Conservation (phyloP, 192 early-diverging fungal species). For the Coemansia sp. region DNA sequence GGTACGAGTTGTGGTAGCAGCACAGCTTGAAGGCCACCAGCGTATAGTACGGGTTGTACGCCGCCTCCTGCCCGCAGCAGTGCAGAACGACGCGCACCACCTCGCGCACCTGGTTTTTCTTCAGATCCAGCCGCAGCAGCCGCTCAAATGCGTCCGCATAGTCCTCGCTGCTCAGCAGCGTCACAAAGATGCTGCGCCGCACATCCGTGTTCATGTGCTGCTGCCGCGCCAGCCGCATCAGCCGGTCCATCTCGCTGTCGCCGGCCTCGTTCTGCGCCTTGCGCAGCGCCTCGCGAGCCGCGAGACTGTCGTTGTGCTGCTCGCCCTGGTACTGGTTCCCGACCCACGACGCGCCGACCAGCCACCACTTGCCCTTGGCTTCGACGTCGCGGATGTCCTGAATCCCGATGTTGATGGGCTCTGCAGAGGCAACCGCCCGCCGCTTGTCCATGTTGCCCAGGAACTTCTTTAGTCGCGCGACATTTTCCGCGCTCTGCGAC, state of each 20-base stretch:
- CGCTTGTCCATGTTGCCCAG: constrained; percentile 62
- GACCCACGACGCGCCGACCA: constrained; percentile 92
- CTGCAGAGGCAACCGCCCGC: constrained; percentile 48
- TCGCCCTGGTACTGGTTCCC: constrained; percentile 51
- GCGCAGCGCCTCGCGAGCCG: constrained; percentile 13
- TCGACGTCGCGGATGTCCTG: constrained; percentile 78
- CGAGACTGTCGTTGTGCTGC: constrained; percentile 3
- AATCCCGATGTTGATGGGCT: constrained; percentile 80
- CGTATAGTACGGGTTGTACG: constrained; percentile 93
- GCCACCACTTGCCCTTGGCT: constrained; percentile 97
- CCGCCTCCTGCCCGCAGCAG: constrained; percentile 82
- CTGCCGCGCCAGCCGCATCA: constrained; percentile 74
- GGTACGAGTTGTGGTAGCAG: constrained; percentile 69
- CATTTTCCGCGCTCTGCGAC: constrained; percentile 61
- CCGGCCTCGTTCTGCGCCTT: constrained; percentile 3
- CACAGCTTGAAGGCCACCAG: constrained; percentile 82
- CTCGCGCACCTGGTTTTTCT: constrained; percentile 92
- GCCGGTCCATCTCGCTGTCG: constrained; percentile 53
- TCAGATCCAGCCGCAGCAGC: constrained; percentile 77
- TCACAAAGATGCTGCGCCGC: constrained; percentile 86
- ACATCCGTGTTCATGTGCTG: constrained; percentile 98
- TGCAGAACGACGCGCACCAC: constrained; percentile 89
- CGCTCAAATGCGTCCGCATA: constrained; percentile 91
- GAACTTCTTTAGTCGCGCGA: constrained; percentile 75
- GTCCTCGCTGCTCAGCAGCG: constrained; percentile 90